These are phyloP conservation scores for Aspergillus nidulans DNA, from an alignment of 495 filamentous ascomycete genomes.

Conservation along the genomic window DNA sequence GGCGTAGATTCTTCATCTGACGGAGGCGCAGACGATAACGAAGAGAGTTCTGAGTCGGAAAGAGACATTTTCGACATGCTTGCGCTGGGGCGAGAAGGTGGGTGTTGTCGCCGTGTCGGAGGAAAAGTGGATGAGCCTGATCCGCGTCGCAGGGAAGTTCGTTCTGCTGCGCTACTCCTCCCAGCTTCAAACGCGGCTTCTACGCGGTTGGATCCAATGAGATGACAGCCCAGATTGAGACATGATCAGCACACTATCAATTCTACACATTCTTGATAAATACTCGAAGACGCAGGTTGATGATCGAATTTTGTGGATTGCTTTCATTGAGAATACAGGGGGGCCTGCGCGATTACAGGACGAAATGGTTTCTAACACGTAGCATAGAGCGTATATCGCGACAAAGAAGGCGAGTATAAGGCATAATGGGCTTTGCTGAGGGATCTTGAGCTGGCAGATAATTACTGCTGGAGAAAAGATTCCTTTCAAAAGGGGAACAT, in stretches of 20 bases:
- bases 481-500: not conserved
- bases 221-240: conserved; percentile 19
- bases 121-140: conserved; percentile 25
- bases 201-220: conserved; percentile 24
- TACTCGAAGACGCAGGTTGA: not conserved
- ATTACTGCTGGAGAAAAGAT: not conserved
- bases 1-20: conserved; percentile 50
- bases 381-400: not conserved
- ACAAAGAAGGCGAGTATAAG: not conserved
- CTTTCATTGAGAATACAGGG: conserved; percentile 6
- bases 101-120: conserved; percentile 15
- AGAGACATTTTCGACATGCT: conserved; percentile 42
- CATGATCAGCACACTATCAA: conserved; percentile 21
- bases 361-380: not conserved
- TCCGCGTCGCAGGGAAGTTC: conserved; percentile 21
- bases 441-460: not conserved
- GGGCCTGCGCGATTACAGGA: not conserved
- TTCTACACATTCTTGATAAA: conserved; percentile 12
- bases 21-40: conserved; percentile 55
- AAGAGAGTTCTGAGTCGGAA: conserved; percentile 52
- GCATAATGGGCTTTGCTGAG: not conserved
- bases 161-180: conserved; percentile 20
- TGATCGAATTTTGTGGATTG: not conserved
- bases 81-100: conserved; percentile 20
- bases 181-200: conserved; percentile 26